Evolutionary conservation across 108 stramenopile genomes (phyloP).

Genomic region (Epithemia pelagica): DNA sequence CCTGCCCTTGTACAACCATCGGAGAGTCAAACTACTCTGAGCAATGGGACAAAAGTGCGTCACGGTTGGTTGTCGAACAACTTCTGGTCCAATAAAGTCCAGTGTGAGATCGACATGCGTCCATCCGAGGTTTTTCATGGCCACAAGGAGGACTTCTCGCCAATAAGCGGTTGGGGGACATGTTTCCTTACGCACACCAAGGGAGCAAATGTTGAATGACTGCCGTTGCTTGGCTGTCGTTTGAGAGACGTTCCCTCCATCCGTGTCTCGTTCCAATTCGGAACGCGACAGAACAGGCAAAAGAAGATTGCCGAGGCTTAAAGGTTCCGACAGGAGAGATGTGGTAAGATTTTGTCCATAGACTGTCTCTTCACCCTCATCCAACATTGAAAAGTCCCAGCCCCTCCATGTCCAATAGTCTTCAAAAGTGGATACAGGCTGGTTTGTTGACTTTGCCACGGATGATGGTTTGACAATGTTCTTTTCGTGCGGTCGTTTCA

Average conservation of each 20-base stretch:
- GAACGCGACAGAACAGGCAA: neutral
- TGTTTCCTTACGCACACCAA: conserved; percentile 80
- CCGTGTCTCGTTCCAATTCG: neutral
- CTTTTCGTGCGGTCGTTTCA: neutral
- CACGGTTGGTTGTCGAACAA: conserved; percentile 21
- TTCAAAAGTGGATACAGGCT: neutral
- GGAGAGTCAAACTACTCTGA: conserved; percentile 1
- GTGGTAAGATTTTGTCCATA: conserved; percentile 44
- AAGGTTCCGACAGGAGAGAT: conserved; percentile 63
- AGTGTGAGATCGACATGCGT: conserved; percentile 11
- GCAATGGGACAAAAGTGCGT: neutral
- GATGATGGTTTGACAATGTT: neutral
- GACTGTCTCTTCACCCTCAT: neutral
- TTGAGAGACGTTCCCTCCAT: neutral
- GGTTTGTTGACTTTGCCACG: neutral
- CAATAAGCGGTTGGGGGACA: conserved; percentile 72
- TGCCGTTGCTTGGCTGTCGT: neutral
- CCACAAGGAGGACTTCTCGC: conserved; percentile 51
- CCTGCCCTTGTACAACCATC: conserved; percentile 21
- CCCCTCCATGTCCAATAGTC: neutral
- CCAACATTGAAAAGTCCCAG: neutral
- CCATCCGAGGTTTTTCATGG: neutral
- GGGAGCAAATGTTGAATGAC: conserved; percentile 41
- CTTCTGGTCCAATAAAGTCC: conserved; percentile 82
- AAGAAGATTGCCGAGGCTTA: conserved; percentile 37